Evolutionary conservation across 176 grass and related monocot species (phyloP), one percentile per base, ranked within the genome.

Genomic region (Ananas comosus): DNA sequence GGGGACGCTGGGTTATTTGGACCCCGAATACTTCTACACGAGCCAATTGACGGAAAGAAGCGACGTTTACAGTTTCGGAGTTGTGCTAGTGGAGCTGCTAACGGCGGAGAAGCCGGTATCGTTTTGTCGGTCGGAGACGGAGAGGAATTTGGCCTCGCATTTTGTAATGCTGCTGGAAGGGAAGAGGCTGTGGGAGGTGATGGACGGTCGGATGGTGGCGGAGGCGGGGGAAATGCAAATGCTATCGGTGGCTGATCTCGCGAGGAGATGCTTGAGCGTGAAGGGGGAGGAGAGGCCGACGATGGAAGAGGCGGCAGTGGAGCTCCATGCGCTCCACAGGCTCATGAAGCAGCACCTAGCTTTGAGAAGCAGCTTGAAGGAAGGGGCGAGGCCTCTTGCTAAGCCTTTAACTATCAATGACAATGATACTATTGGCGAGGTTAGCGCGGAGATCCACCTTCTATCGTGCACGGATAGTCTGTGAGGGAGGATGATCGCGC

Each of bases 21-120:
- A 88, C 64, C 86, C 86, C 22, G 81, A 88, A 78, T 88, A 84
- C 65, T 84, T 84, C 9, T 75, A 79, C 69, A 84, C 59, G n/a
- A 17, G 78, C n/a, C 61, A 64, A n/a, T 65, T 88, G 10, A 88
- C 85, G 9, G 65, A 80, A 1, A 88, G 64, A 53, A 88, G 85
- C 49, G 85, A 88, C 2, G 85, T 88, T 13, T 88, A 88, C 10
- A 88, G 85, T 67, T 88, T 88, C 3, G 85, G 81, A 48, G 85
- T 88, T 25, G 81, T 88, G 69, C 76, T 88, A 33, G 80, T 78
- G 17, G 85, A 88, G 50, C 48, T 88, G 11, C 24, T 88, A 64
- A 88, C 81, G 3, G 68, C 78, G 6, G 66, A 81, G 33, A 84
- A 72, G 65, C 86, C 86, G 10, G 73, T 88, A 10, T 84, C 74